Conservation (phyloP, 2,329 filamentous ascomycete genomes). For the Fusarium nematophilum region DNA sequence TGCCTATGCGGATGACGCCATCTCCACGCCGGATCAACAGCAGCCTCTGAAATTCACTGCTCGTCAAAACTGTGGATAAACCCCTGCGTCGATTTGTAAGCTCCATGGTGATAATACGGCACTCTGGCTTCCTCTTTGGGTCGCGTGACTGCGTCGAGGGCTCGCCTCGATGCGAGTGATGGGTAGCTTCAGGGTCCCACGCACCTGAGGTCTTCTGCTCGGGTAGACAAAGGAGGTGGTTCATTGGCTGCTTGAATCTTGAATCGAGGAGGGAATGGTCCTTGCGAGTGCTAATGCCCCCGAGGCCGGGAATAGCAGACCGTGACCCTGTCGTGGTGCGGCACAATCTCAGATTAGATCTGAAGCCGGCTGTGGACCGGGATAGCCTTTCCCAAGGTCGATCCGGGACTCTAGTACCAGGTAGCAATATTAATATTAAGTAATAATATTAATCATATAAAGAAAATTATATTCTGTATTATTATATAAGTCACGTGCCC, state of each 20-base stretch:
- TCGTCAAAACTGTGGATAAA: neutral
- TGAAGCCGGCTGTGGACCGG: neutral
- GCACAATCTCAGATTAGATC: neutral
- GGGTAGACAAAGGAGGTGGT: neutral
- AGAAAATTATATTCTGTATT: no score
- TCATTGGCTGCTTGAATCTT: neutral
- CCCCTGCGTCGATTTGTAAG: conserved; percentile 2
- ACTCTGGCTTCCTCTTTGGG: neutral
- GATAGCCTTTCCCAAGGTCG: no score
- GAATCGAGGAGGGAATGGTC: neutral
- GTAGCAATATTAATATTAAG: no score
- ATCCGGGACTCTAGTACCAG: no score
- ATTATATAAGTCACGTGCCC: no score
- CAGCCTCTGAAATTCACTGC: conserved; percentile 1
- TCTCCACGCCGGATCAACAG: conserved; percentile 10
- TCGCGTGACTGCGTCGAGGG: neutral
- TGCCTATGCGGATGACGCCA: conserved; percentile 39
- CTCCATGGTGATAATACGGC: neutral
- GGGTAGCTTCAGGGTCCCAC: neutral
- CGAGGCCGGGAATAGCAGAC: neutral
- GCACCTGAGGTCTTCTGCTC: neutral
- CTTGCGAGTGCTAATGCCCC: neutral
- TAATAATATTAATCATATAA: no score
- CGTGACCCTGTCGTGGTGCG: neutral
- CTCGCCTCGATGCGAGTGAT: neutral